Evolutionary conservation across 495 filamentous ascomycete species (phyloP).

Genomic region (Lophium mytilinum): DNA sequence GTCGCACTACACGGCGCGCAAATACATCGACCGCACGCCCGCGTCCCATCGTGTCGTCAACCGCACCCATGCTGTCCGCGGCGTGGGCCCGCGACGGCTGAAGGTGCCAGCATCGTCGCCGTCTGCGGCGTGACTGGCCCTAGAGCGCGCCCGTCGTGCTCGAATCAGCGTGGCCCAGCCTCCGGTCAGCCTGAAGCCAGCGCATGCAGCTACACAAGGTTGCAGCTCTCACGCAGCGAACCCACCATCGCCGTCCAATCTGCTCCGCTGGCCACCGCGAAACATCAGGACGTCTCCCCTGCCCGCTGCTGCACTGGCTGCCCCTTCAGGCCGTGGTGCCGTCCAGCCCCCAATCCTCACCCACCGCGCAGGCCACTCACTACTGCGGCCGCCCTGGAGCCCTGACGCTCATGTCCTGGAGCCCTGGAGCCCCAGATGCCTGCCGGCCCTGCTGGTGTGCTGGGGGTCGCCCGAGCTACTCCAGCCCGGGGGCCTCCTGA

Average conservation of each 20-base stretch:
- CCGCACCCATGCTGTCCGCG: neutral
- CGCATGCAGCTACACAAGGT: slow-evolving; percentile 24
- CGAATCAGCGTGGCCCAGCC: slow-evolving; percentile 16
- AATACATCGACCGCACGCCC: neutral
- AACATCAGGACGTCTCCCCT: slow-evolving; percentile 21
- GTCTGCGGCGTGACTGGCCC: neutral
- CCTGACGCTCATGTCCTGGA: neutral
- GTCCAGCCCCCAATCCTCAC: slow-evolving; percentile 1
- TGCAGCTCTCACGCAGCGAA: slow-evolving; percentile 7
- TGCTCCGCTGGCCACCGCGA: slow-evolving; percentile 2
- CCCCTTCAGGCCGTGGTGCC: neutral
- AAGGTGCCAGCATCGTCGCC: slow-evolving; percentile 1
- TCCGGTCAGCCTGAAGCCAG: slow-evolving; percentile 26
- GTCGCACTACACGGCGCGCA: neutral
- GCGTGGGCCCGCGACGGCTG: slow-evolving; percentile 5
- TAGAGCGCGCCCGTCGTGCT: slow-evolving; percentile 6
- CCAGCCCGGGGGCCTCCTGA: slow-evolving; percentile 14
- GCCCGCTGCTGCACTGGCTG: slow-evolving; percentile 15
- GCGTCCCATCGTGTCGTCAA: neutral
- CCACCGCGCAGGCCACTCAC: neutral
- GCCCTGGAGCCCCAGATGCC: slow-evolving; percentile 2
- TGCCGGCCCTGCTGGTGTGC: neutral
- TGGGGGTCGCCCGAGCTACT: neutral
- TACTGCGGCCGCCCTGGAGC: slow-evolving; percentile 3
- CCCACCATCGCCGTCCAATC: slow-evolving; percentile 23